Conservation (phyloP, 805 yeast genomes). For the Saccharomyces eubayanus region DNA sequence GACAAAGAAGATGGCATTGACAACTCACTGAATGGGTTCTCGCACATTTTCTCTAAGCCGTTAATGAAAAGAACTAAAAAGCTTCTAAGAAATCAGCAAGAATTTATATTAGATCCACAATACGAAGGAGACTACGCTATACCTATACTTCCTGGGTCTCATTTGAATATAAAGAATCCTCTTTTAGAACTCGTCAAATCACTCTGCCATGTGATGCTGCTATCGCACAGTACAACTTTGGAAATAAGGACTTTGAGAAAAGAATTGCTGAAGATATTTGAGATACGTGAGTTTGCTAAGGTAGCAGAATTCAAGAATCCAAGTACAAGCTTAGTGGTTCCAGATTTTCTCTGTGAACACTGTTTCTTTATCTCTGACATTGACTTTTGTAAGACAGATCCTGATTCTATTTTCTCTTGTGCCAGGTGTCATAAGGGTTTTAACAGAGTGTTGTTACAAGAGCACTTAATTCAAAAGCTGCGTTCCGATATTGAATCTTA, state of each 20-base stretch:
- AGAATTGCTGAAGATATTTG: constrained; percentile 63
- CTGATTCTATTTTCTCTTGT: constrained; percentile 46
- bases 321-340: constrained; percentile 55
- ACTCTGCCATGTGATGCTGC: constrained; percentile 60
- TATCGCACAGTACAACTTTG: constrained; percentile 54
- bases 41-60: constrained; percentile 52
- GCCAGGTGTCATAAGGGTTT: constrained; percentile 55
- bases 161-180: constrained; percentile 53
- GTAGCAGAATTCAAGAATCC: constrained; percentile 71
- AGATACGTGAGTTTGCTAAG: constrained; percentile 74
- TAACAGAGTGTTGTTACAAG: constrained; percentile 68
- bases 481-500: constrained; percentile 48
- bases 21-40: constrained; percentile 40
- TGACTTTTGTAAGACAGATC: constrained; percentile 71
- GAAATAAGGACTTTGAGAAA: constrained; percentile 72
- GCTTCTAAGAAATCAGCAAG: constrained; percentile 61
- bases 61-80: constrained; percentile 58
- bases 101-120: constrained; percentile 59
- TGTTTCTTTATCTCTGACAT: constrained; percentile 70
- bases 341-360: constrained; percentile 66
- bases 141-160: constrained; percentile 72
- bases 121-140: constrained; percentile 58
- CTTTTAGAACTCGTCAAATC: constrained; percentile 71
- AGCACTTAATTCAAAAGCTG: constrained; percentile 60
- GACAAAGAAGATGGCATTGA: constrained; percentile 30